These are phyloP conservation scores for Pseudevernia furfuracea DNA, from an alignment of 495 filamentous ascomycete genomes.

Conservation along the genomic window DNA sequence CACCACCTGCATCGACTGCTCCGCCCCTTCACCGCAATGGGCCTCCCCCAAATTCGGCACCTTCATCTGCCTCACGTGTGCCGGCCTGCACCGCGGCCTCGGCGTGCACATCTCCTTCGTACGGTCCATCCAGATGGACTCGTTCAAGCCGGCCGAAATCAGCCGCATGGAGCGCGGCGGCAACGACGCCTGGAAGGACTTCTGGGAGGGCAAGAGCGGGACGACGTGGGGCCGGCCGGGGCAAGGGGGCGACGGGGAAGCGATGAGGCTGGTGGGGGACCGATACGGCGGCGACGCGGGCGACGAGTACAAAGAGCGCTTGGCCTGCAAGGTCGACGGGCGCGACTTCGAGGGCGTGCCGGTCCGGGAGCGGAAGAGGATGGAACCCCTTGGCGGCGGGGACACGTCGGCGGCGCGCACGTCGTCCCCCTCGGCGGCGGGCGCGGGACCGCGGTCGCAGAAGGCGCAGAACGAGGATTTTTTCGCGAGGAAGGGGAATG, in stretches of 20 bases:
- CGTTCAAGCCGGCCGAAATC: constrained; percentile 83
- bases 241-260: constrained; percentile 34
- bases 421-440: constrained; percentile 33
- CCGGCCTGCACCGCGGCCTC: constrained; percentile 86
- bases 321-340: constrained; percentile 78
- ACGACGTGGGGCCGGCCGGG: constrained; percentile 62
- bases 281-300: constrained; percentile 78
- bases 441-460: constrained; percentile 28
- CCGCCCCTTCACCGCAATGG: constrained; percentile 94
- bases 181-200: constrained; percentile 75
- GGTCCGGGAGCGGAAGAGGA: constrained; percentile 30
- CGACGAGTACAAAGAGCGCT: constrained; percentile 91
- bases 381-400: constrained; percentile 28
- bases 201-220: constrained; percentile 66
- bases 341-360: constrained; percentile 52
- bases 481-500: constrained; percentile 72
- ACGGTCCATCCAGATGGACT: constrained; percentile 93
- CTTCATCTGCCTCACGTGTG: constrained; percentile 96
- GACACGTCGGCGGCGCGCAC: constrained; percentile 23
- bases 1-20: constrained; percentile 86
- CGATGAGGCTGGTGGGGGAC: constrained; percentile 71
- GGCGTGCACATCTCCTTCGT: constrained; percentile 99
- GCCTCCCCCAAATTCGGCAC: constrained; percentile 70
- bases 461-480: constrained; percentile 78
- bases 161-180: constrained; percentile 80